Base-by-base conservation (phyloP, 75 land plant genomes). In the Gnetum montanum region DNA sequence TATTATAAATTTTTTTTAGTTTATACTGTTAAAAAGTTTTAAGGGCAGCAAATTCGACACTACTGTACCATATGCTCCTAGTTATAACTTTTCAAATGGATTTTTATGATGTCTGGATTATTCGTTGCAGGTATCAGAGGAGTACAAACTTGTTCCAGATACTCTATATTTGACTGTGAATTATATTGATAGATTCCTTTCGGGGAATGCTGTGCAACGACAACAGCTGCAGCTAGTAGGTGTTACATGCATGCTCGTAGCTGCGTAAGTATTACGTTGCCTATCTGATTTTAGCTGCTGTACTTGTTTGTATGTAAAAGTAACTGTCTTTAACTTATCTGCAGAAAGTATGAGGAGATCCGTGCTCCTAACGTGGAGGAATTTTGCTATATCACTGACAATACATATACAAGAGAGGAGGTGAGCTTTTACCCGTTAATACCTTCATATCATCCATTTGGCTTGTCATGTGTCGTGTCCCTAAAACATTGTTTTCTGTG, bases 311-410 rank as follows among this genome's bases (percentile, higher is more conserved):
- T n/a, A n/a, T n/a, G n/a, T n/a, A n/a, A n/a, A n/a, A n/a, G n/a
- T n/a, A n/a, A n/a, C n/a, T n/a, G n/a, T n/a, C n/a, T n/a, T n/a
- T n/a, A n/a, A n/a, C n/a, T 53, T 16, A 31, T 58, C 19, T 24
- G 23, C 67, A 92, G 97, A 19, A 94, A 94, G 58, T 94, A 85
- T 57, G 98, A 89, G 60, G 98, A 94, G 60, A 89, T 94, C 7
- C 83, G 96, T 70, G 91, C 96, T 48, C 98, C 98, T 31, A 84
- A 73, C 47, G 91, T 85, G 26, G 98, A 85, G 37, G 91, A 94
- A 38, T 90, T 94, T 28, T 85, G 96, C 67, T 89, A 90, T 54
- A 90, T 94, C 57, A 94, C 98, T 8, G 96, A 94, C 34, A 94
- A 85, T 49, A 94, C 96, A 10, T 94, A 89, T 62, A 52, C 77